phyloP scores from a whole-genome alignment of 2,329 filamentous ascomycete species.

The Ceratocystis diversiconidia region DNA sequence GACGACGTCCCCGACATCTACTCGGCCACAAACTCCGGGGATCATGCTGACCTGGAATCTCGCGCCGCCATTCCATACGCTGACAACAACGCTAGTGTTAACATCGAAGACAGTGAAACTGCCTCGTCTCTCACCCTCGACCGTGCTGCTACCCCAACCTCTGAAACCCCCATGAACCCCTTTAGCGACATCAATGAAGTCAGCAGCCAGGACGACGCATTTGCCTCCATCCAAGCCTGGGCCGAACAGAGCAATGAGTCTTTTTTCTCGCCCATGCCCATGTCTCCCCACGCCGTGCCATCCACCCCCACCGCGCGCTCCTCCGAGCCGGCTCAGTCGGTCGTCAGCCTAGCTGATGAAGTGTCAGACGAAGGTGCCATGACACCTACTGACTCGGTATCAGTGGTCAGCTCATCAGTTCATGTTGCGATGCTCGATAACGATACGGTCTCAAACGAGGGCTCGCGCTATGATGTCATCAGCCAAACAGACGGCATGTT shows the following conservation, averaged over 20 bases:
- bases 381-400: conserved; percentile 17
- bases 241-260: conserved; percentile 38
- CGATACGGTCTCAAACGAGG: conserved; percentile 41
- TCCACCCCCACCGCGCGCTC: conserved; percentile 27
- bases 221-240: conserved; percentile 51
- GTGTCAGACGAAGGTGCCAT: conserved; percentile 24
- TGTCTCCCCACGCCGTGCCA: conserved; percentile 27
- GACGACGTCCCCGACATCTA: conserved; percentile 42
- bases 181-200: conserved; percentile 11
- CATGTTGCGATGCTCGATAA: conserved; percentile 24
- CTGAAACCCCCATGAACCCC: conserved; percentile 13
- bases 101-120: not conserved
- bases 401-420: conserved; percentile 11
- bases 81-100: conserved; percentile 25
- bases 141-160: conserved; percentile 9
- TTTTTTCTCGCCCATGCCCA: conserved; percentile 48
- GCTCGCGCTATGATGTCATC: conserved; percentile 41
- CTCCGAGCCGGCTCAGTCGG: conserved; percentile 33
- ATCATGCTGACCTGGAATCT: not conserved
- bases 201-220: conserved; percentile 30
- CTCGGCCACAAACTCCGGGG: conserved; percentile 32
- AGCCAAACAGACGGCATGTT: conserved; percentile 45
- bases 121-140: conserved; percentile 10
- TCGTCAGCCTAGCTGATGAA: conserved; percentile 38
- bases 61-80: not conserved